Base-by-base conservation (phyloP, 1,284 basidiomycete species). In the Ustilago crameri region DNA sequence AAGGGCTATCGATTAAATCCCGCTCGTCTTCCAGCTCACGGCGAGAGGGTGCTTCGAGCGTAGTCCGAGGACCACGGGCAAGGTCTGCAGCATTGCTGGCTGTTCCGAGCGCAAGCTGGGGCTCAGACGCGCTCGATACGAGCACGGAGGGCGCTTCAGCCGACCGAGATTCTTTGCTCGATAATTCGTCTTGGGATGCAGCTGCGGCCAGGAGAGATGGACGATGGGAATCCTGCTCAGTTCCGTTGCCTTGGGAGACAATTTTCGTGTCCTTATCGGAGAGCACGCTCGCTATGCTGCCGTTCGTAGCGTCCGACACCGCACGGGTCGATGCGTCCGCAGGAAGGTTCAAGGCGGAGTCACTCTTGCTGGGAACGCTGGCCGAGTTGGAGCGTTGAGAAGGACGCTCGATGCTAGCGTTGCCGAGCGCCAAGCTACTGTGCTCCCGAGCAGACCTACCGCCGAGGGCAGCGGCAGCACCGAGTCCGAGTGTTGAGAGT, bases 371-470 rank as follows among this genome's bases (percentile, higher is more conserved):
- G 3, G 66, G 53, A n/a, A 59, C 40, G 41, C 40, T 51, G 43
- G 53, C 44, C 8, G 61, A 60, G 44, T 68, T 49, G 2, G 52
- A 53, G 12, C 59, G 64, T n/a, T 63, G 61, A 5, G 51, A 60
- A 10, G 61, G 68, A 22, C 68, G 56, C 23, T 71, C 62, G 20
- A 78, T 68, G 51, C 75, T 77, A 27, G 77, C 77, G 34, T 67
- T 78, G 17, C 77, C 77, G 30, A 76, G 70, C 3, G 77, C 77
- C 23, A 79, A 45, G 48, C 77, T 79, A 46, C 76, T 76, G 35
- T 78, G 74, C 43, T 74, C 71, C 12, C 70, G 56, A 14, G 30
- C 49, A 22, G 51, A 58, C 32, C 63, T 58, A 8, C 54, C 59
- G 5, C 54, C 60, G 9, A 69, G 51, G 1, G 47, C 10, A 22